Percentiles rank a stretch among this genome's conserved stretches.
These are phyloP conservation scores for Pseudogymnoascus destructans DNA, from an alignment of 2,329 filamentous ascomycete species.

Conservation along the genomic window DNA sequence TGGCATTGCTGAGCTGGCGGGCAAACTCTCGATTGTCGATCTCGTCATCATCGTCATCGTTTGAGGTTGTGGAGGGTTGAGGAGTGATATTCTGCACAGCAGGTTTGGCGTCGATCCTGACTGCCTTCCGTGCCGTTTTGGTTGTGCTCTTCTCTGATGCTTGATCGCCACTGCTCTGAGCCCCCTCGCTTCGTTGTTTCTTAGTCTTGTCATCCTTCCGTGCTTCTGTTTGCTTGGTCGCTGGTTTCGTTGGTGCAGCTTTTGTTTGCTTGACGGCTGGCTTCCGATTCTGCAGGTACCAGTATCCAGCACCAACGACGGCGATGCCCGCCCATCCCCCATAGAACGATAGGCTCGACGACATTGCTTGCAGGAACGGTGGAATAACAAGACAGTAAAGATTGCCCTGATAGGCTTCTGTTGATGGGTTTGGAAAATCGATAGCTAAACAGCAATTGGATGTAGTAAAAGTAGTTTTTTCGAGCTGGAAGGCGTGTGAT, in stretches of 20 bases:
- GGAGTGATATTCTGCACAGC: background rate
- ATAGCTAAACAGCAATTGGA: slow-evolving; percentile 1
- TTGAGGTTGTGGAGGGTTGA: background rate
- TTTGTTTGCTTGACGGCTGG: slow-evolving; percentile 9
- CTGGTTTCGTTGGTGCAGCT: slow-evolving; percentile 14
- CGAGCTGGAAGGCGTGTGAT: background rate
- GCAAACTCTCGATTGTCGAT: slow-evolving; percentile 66
- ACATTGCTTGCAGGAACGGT: background rate
- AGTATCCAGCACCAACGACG: slow-evolving; percentile 23
- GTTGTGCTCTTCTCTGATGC: slow-evolving; percentile 13
- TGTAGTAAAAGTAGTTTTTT: background rate
- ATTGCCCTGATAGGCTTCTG: slow-evolving; percentile 4
- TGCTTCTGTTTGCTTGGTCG: slow-evolving; percentile 16
- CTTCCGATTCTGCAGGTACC: slow-evolving; percentile 14
- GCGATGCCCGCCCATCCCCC: slow-evolving; percentile 28
- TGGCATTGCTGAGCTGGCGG: slow-evolving; percentile 54
- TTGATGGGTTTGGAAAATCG: background rate
- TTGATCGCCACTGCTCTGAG: slow-evolving; percentile 18
- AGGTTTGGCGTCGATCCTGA: slow-evolving; percentile 7
- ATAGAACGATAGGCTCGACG: slow-evolving; percentile 20
- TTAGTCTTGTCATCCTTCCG: slow-evolving; percentile 21
- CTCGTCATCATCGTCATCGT: slow-evolving; percentile 35
- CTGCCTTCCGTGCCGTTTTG: slow-evolving; percentile 17
- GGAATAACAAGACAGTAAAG: background rate
- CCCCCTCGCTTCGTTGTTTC: slow-evolving; percentile 19